Conservation (phyloP, 1,284 basidiomycete genomes). For the Marasmius sp. region DNA sequence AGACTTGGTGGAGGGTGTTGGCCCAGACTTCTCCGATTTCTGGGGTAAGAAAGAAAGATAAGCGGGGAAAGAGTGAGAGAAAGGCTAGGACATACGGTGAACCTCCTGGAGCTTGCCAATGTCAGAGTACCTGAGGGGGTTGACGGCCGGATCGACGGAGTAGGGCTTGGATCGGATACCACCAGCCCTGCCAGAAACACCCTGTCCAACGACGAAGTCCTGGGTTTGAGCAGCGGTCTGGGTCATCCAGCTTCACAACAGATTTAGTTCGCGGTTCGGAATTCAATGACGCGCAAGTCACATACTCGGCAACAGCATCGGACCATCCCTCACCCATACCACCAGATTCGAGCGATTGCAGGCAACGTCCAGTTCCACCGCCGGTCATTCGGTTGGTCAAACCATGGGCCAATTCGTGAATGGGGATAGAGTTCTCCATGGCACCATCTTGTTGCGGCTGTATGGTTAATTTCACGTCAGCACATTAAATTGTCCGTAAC, state of each 20-base stretch:
- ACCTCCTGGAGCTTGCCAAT: conserved; percentile 37
- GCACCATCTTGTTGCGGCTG: conserved; percentile 36
- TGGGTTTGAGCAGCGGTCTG: conserved; percentile 30
- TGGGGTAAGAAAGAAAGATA: not conserved
- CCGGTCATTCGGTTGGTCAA: conserved; percentile 39
- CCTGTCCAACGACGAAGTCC: conserved; percentile 42
- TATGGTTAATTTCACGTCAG: not conserved
- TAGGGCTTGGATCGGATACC: conserved; percentile 41
- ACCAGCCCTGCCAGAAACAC: conserved; percentile 25
- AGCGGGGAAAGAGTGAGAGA: not conserved
- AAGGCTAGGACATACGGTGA: conserved; percentile 22
- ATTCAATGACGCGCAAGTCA: not conserved
- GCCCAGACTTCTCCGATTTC: conserved; percentile 38
- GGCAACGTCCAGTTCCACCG: conserved; percentile 49
- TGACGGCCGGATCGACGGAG: conserved; percentile 36
- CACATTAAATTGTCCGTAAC: not conserved
- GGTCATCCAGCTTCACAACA: conserved; percentile 34
- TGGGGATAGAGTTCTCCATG: conserved; percentile 38
- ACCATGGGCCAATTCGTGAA: conserved; percentile 40
- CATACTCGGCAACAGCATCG: conserved; percentile 52
- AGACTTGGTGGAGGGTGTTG: conserved; percentile 52
- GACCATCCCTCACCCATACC: conserved; percentile 59
- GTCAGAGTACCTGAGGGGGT: conserved; percentile 40
- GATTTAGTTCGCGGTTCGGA: not conserved
- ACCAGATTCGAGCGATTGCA: conserved; percentile 47